Percentiles rank a stretch among this genome's conserved stretches.
Conservation (phyloP, 768 basidiomycete species). For the Scleroderma bovista region DNA sequence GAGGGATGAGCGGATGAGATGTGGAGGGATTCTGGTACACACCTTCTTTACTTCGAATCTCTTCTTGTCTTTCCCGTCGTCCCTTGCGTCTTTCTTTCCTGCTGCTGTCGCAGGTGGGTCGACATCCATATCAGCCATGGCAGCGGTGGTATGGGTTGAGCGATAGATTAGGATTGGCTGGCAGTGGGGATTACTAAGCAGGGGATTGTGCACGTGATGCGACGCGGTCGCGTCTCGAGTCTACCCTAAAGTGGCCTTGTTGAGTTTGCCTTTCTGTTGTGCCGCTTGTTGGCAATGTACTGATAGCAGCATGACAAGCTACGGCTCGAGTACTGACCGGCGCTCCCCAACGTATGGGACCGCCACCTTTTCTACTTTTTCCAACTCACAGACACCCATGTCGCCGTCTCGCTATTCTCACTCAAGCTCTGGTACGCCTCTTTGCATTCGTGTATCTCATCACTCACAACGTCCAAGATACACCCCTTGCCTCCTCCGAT, state of each 20-base stretch:
- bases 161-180: not conserved
- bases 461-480: constrained; percentile 27
- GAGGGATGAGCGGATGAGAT: constrained; percentile 1
- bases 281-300: constrained; percentile 21
- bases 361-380: constrained; percentile 48
- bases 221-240: constrained; percentile 33
- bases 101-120: constrained; percentile 39
- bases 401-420: constrained; percentile 60
- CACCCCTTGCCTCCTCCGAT: constrained; percentile 45
- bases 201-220: constrained; percentile 27
- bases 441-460: not conserved
- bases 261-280: constrained; percentile 13
- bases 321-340: constrained; percentile 35
- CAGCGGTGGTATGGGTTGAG: too few species aligned
- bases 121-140: constrained; percentile 69
- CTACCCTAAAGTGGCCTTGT: constrained; percentile 35
- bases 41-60: constrained; percentile 99
- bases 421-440: constrained; percentile 45
- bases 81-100: constrained; percentile 42
- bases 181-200: constrained; percentile 11
- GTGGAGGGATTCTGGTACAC: constrained; percentile 6
- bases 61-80: constrained; percentile 66
- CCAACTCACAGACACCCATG: constrained; percentile 47
- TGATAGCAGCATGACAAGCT: constrained; percentile 33
- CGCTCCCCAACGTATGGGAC: constrained; percentile 64